Percentiles rank a stretch among this genome's conserved stretches.
phyloP scores from a whole-genome alignment of 495 filamentous ascomycete species.

The Lasiosphaeria miniovina region DNA sequence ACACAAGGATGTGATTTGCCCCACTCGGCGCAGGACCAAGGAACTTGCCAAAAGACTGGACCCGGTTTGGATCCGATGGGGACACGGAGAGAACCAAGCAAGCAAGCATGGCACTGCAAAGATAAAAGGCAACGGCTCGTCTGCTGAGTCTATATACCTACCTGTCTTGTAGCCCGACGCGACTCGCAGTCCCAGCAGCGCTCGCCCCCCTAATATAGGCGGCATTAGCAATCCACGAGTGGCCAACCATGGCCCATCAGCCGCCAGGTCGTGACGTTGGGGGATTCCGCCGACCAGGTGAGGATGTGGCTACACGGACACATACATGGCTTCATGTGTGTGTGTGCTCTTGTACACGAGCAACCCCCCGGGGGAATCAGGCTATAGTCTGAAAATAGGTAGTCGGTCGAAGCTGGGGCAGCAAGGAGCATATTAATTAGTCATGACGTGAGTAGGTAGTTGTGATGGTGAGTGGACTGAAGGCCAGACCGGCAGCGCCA shows the following conservation, averaged over 20 bases:
- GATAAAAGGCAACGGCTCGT: too few species aligned
- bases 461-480: too few species aligned
- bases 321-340: neutral
- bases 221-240: neutral
- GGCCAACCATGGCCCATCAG: neutral
- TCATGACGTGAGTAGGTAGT: too few species aligned
- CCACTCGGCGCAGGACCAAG: too few species aligned
- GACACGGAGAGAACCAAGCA: too few species aligned
- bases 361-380: neutral
- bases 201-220: neutral
- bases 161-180: neutral
- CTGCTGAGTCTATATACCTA: too few species aligned
- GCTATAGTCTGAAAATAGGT: neutral
- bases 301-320: constrained; percentile 1
- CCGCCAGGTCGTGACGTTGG: neutral
- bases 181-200: neutral
- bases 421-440: too few species aligned
- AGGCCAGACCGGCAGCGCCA: too few species aligned
- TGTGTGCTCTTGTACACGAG: neutral
- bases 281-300: neutral
- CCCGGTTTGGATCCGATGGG: too few species aligned
- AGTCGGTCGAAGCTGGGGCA: neutral
- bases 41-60: too few species aligned
- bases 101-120: too few species aligned
- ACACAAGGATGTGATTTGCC: too few species aligned